Conservation (phyloP, 495 filamentous ascomycete genomes). For the Hypomontagnella monticulosa region DNA sequence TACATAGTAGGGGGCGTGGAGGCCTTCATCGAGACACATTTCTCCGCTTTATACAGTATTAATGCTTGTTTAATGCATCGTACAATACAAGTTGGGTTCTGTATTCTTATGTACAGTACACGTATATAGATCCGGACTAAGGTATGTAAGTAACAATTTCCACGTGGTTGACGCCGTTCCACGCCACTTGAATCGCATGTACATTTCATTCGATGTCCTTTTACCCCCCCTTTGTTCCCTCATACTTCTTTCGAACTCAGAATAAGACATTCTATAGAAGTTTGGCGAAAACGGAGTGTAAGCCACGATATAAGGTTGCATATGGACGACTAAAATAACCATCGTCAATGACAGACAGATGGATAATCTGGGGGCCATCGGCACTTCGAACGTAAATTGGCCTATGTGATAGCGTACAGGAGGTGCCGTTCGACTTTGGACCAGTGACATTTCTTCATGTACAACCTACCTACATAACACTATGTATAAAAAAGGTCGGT, state of each 20-base stretch:
- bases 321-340: constrained; percentile 19
- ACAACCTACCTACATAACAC: too few relatives aligned
- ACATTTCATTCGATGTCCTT: neutral
- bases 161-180: constrained; percentile 40
- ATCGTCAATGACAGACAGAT: neutral
- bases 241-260: neutral
- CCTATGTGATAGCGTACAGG: constrained; percentile 36
- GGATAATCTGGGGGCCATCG: constrained; percentile 21
- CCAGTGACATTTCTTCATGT: constrained; percentile 21
- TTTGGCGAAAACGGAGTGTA: neutral
- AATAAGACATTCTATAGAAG: constrained; percentile 1
- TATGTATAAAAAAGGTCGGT: constrained; percentile 22
- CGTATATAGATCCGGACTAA: constrained; percentile 23
- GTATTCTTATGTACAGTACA: neutral
- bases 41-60: constrained; percentile 39
- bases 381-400: constrained; percentile 24
- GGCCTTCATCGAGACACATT: constrained; percentile 28
- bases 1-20: constrained; percentile 13
- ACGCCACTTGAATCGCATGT: constrained; percentile 11
- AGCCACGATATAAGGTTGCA: constrained; percentile 16
- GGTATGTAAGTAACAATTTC: constrained; percentile 9
- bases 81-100: constrained; percentile 2
- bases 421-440: constrained; percentile 7
- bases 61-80: constrained; percentile 32
- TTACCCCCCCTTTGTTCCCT: neutral